Percentiles rank a stretch among this genome's conserved stretches.
Conservation (phyloP, 2,329 filamentous ascomycete species). For the Aspergillus sp. region DNA sequence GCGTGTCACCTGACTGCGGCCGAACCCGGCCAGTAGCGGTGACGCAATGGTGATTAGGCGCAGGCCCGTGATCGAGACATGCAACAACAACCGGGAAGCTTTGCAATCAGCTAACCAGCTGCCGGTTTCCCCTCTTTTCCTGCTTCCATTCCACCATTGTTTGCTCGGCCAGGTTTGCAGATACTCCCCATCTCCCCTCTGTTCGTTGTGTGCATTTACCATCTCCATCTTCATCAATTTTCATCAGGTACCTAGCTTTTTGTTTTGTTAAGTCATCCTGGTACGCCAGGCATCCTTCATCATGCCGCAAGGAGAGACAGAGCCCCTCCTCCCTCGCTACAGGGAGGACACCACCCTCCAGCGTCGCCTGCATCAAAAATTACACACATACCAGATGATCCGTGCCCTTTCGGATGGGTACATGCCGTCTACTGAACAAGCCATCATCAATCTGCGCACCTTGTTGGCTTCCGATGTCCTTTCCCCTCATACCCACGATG, state of each 20-base stretch:
- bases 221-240: not conserved
- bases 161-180: not conserved
- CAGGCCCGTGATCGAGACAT: constrained; percentile 2
- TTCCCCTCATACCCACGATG: constrained; percentile 70
- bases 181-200: not conserved
- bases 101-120: constrained; percentile 6
- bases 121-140: constrained; percentile 3
- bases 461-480: constrained; percentile 76
- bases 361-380: constrained; percentile 77
- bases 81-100: constrained; percentile 3
- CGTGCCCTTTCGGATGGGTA: constrained; percentile 79
- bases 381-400: constrained; percentile 91
- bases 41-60: constrained; percentile 23
- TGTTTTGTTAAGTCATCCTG: not conserved
- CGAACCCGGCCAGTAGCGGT: constrained; percentile 21
- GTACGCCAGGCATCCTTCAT: constrained; percentile 9
- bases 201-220: not conserved
- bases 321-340: constrained; percentile 77
- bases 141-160: not conserved
- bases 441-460: constrained; percentile 75
- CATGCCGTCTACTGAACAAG: constrained; percentile 89
- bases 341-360: constrained; percentile 76
- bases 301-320: constrained; percentile 61
- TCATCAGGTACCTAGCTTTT: not conserved
- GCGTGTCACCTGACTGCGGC: constrained; percentile 19